Base-by-base conservation (phyloP, 2,329 filamentous ascomycete species). In the Acrocalymma vagum region DNA sequence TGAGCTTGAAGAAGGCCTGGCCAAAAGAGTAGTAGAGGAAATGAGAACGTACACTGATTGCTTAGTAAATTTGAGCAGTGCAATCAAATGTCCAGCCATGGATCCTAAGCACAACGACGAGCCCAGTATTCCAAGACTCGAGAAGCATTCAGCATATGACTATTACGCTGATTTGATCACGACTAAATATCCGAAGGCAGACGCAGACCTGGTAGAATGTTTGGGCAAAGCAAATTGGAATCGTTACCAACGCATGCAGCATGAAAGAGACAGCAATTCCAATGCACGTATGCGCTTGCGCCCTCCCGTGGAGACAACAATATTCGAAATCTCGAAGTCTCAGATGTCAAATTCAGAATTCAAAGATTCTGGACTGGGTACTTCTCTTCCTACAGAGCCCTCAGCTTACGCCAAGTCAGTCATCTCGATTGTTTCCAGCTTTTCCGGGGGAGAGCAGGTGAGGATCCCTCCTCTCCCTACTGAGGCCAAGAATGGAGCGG, bases 161-260 rank as follows among this genome's bases (percentile, higher is more conserved):
- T 52, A 50, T 29, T 55, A 52, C 29, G 34, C 48, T 2, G 39
- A 43, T 25, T 23, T 50, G 8, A 43, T 55, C 29, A 29, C 26
- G 9, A 20, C 28, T 6, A 51, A 46, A 26, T 54, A 35, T 33
- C 49, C 49, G 5, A 24, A 39, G 18, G 48, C 41, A 5, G 31
- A n/a, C 11, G 3, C 10, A 5, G 26, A 37, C 1, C 20, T 48
- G 2, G 40, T 42, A 2, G 22, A 36, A 3, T 32, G 35, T 17
- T 36, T 55, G 1, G 51, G 51, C 1, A 48, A 45, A 32, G 40
- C 39, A 8, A 55, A 45, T 24, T 55, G 51, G 51, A 22, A 43
- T 13, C 36, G 48, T 6, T 53, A 47, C 26, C 38, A 43, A 21
- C 51, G 48, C 6, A 27, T 55, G 29, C 38, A 53, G 16, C 6